These are phyloP conservation scores for Trichoderma atrobrunneum DNA, from an alignment of 2,329 filamentous ascomycete species.

Conservation along the genomic window DNA sequence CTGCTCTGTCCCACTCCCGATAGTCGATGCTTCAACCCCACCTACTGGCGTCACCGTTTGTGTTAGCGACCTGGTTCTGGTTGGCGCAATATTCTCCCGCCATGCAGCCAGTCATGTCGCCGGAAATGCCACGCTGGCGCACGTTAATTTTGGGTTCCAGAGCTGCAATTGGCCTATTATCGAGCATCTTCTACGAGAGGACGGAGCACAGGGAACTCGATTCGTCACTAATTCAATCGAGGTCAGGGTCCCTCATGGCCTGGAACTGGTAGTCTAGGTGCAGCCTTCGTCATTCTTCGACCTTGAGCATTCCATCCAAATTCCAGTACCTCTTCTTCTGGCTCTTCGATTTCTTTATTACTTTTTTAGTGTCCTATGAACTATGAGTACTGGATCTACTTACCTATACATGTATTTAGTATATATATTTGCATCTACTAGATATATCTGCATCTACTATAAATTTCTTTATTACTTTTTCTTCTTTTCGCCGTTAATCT, in stretches of 20 bases:
- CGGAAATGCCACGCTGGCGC: background rate
- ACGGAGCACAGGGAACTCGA: background rate
- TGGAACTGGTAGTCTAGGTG: background rate
- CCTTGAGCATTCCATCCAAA: background rate
- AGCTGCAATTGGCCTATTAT: background rate
- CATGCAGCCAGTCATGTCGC: slow-evolving; percentile 9
- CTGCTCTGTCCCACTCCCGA: background rate
- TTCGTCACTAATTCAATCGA: background rate
- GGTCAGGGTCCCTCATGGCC: background rate
- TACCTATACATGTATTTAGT: no score
- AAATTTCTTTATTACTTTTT: background rate
- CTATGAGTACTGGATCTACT: no score
- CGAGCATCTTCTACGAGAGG: background rate
- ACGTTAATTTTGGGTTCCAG: background rate
- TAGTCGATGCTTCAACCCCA: slow-evolving; percentile 14
- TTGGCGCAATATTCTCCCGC: background rate
- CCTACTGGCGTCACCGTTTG: slow-evolving; percentile 18
- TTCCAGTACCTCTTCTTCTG: background rate
- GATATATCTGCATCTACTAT: no score
- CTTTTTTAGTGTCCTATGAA: no score
- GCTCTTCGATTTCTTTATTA: background rate
- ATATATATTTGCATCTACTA: no score
- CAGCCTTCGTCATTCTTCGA: background rate
- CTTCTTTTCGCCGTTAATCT: background rate
- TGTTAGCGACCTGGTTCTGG: background rate